Evolutionary conservation across 2,329 filamentous ascomycete species (phyloP).

Genomic region (Didymella lethalis): DNA sequence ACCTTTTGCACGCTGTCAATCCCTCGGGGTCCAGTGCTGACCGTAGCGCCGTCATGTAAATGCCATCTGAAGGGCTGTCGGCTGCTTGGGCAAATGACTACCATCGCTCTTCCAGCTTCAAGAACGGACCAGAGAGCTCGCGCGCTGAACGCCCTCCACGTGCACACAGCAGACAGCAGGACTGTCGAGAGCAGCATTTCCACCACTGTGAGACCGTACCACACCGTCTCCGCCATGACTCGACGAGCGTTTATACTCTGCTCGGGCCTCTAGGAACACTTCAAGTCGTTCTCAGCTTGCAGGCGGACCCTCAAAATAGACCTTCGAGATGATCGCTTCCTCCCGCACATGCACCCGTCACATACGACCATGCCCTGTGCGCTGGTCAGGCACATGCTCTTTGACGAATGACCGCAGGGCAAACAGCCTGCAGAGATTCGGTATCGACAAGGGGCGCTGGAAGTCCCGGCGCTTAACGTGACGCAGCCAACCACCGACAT

Average conservation of each 20-base stretch:
- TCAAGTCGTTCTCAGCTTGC: conserved; percentile 21
- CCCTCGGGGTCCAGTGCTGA: neutral
- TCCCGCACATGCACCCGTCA: conserved; percentile 37
- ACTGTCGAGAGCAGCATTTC: neutral
- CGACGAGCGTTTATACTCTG: conserved; percentile 5
- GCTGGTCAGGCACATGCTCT: conserved; percentile 38
- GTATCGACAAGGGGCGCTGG: conserved; percentile 39
- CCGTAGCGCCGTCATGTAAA: neutral
- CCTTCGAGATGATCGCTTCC: conserved; percentile 41
- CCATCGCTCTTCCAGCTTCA: neutral
- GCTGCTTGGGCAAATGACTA: neutral
- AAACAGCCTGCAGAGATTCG: conserved; percentile 25
- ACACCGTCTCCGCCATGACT: conserved; percentile 6
- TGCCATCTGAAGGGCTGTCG: neutral
- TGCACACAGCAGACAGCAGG: neutral
- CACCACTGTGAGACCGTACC: neutral
- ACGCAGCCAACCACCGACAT: conserved; percentile 47
- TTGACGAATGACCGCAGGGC: conserved; percentile 38
- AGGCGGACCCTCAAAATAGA: conserved; percentile 45
- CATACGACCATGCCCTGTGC: conserved; percentile 42
- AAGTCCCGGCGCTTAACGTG: conserved; percentile 48
- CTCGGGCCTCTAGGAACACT: conserved; percentile 10
- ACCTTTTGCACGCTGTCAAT: neutral
- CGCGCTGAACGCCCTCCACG: neutral
- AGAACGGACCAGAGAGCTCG: neutral